phyloP scores from a whole-genome alignment of 2,329 filamentous ascomycete genomes.

The Xylariaceae sp. region DNA sequence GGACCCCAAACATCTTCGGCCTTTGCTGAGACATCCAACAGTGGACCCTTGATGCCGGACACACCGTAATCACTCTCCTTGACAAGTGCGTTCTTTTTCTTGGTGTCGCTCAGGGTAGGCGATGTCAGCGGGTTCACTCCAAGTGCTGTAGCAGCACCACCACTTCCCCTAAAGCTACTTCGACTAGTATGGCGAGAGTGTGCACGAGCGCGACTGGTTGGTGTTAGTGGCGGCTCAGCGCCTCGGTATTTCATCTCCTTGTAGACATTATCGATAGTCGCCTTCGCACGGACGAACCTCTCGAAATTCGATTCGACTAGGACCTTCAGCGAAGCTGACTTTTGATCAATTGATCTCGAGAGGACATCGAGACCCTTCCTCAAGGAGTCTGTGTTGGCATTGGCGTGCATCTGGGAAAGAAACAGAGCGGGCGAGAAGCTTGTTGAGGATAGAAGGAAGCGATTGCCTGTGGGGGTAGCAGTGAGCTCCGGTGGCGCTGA shows the following conservation, averaged over 20 bases:
- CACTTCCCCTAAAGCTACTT: slow-evolving; percentile 65
- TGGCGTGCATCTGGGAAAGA: slow-evolving; percentile 87
- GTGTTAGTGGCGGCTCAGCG: slow-evolving; percentile 54
- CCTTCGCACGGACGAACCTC: slow-evolving; percentile 94
- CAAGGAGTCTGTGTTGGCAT: slow-evolving; percentile 81
- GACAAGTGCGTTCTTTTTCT: slow-evolving; percentile 85
- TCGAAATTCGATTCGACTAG: slow-evolving; percentile 98
- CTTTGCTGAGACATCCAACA: slow-evolving; percentile 89
- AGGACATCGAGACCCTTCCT: slow-evolving; percentile 83
- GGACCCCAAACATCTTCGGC: slow-evolving; percentile 98
- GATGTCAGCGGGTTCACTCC: slow-evolving; percentile 48
- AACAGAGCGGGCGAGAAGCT: slow-evolving; percentile 93
- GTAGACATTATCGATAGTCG: slow-evolving; percentile 98
- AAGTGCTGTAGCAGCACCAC: slow-evolving; percentile 42
- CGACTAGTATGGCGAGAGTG: slow-evolving; percentile 74
- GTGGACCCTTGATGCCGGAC: slow-evolving; percentile 82
- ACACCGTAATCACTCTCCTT: slow-evolving; percentile 95
- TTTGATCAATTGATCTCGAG: slow-evolving; percentile 93
- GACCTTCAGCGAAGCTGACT: slow-evolving; percentile 94
- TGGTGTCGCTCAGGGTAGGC: slow-evolving; percentile 56
- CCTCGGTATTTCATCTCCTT: slow-evolving; percentile 90
- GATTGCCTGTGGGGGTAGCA: slow-evolving; percentile 66
- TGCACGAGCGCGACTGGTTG: slow-evolving; percentile 44
- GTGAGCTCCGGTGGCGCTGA: slow-evolving; percentile 18
- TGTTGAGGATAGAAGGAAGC: slow-evolving; percentile 93